These are phyloP conservation scores for Amphichorda felina DNA, from an alignment of 2,329 filamentous ascomycete genomes.

Conservation along the genomic window DNA sequence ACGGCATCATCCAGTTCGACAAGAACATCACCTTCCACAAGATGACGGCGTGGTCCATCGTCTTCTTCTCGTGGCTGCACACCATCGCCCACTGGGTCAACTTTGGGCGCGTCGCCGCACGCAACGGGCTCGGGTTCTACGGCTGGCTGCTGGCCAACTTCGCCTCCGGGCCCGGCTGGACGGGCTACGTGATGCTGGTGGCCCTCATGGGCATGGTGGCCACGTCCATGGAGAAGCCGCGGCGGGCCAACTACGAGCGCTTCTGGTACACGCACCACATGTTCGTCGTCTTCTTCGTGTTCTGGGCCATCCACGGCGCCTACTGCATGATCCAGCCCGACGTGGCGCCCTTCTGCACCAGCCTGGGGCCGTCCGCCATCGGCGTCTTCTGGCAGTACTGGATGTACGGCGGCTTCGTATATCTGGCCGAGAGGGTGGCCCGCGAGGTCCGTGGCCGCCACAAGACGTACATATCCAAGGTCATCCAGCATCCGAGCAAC, in stretches of 20 bases:
- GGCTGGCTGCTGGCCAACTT: slow-evolving; percentile 71
- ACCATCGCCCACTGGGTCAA: slow-evolving; percentile 84
- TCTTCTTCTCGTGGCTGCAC: slow-evolving; percentile 81
- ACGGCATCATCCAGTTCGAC: slow-evolving; percentile 79
- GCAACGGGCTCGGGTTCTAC: slow-evolving; percentile 66
- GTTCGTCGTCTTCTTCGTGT: slow-evolving; percentile 79
- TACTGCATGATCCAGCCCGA: slow-evolving; percentile 89
- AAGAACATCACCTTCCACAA: slow-evolving; percentile 88
- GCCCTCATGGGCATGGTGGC: slow-evolving; percentile 67
- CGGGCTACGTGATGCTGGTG: slow-evolving; percentile 73
- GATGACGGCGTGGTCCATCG: slow-evolving; percentile 73
- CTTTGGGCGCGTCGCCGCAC: slow-evolving; percentile 62
- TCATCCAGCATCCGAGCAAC: slow-evolving; percentile 80
- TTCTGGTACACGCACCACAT: slow-evolving; percentile 90
- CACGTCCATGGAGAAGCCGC: slow-evolving; percentile 66
- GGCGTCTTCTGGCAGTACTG: slow-evolving; percentile 87
- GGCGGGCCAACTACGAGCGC: slow-evolving; percentile 73
- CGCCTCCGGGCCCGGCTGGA: slow-evolving; percentile 71
- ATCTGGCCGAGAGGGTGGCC: slow-evolving; percentile 67
- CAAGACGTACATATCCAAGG: slow-evolving; percentile 80
- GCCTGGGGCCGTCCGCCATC: slow-evolving; percentile 50
- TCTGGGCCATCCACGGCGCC: slow-evolving; percentile 82
- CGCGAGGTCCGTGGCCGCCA: slow-evolving; percentile 70
- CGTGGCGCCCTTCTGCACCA: slow-evolving; percentile 64
- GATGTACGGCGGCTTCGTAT: slow-evolving; percentile 74